These are phyloP conservation scores for Cucumis melo DNA, from an alignment of 306 rosid species.

Conservation along the genomic window DNA sequence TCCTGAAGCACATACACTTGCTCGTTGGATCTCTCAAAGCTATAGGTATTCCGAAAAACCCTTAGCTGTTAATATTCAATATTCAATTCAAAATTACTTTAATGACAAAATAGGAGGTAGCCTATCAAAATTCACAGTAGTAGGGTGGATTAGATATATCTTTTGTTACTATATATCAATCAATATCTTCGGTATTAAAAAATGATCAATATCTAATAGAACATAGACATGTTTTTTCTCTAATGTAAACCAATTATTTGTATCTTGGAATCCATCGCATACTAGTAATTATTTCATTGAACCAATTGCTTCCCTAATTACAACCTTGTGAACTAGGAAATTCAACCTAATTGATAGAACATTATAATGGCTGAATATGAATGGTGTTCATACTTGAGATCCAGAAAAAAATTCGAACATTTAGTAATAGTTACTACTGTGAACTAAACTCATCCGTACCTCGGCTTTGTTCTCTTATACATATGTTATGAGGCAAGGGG, in stretches of 20 bases:
- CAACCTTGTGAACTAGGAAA: background rate
- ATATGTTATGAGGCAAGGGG: background rate
- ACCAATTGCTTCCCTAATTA: background rate
- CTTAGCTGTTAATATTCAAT: background rate
- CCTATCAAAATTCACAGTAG: no score
- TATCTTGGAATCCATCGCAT: no score
- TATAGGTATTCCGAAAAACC: constrained; percentile 12
- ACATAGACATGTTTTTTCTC: no score
- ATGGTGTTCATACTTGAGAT: background rate
- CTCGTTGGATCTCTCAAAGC: constrained; percentile 79
- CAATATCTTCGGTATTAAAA: no score
- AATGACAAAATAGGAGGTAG: no score
- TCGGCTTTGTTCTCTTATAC: background rate
- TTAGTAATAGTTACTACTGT: background rate
- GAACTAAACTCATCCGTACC: background rate
- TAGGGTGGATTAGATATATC: no score
- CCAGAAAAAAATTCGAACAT: no score
- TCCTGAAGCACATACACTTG: constrained; percentile 85
- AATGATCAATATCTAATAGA: no score
- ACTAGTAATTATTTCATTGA: background rate
- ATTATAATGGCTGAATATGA: background rate
- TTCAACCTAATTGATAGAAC: background rate
- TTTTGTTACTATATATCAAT: no score
- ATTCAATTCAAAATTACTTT: no score
- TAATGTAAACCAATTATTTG: no score